Conservation (phyloP, 2,329 filamentous ascomycete genomes). For the Nectriaceae sp. region DNA sequence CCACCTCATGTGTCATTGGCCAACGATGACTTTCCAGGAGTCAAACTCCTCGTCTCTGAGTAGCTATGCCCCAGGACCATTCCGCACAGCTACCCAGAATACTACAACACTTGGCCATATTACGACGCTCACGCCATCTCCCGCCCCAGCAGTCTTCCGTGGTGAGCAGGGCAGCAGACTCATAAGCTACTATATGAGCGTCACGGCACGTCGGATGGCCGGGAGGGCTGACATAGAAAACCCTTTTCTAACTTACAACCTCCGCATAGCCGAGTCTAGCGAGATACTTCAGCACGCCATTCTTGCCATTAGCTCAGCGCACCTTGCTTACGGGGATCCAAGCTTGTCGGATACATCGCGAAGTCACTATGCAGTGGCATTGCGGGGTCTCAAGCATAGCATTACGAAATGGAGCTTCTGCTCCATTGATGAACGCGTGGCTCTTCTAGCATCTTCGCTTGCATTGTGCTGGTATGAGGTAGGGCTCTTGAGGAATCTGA, state of each 20-base stretch:
- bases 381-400: conserved; percentile 1
- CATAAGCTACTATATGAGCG: not conserved
- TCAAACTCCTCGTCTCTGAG: no score
- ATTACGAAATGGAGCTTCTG: conserved; percentile 3
- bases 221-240: conserved; percentile 4
- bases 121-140: not conserved
- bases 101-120: not conserved
- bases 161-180: not conserved
- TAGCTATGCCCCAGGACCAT: no score
- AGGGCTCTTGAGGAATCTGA: not conserved
- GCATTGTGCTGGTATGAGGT: conserved; percentile 7
- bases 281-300: conserved; percentile 5
- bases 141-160: conserved; percentile 1
- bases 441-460: conserved; percentile 2
- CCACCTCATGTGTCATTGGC: conserved; percentile 2
- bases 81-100: not conserved
- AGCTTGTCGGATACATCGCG: not conserved
- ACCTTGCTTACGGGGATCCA: conserved; percentile 1
- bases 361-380: conserved; percentile 3
- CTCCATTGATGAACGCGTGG: not conserved
- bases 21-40: not conserved
- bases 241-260: conserved; percentile 4
- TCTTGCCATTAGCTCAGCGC: conserved; percentile 5
- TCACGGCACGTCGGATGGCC: conserved; percentile 3
- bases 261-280: conserved; percentile 1